Base-by-base conservation (phyloP, 306 rosid species). In the Pterocarpus santalinus region DNA sequence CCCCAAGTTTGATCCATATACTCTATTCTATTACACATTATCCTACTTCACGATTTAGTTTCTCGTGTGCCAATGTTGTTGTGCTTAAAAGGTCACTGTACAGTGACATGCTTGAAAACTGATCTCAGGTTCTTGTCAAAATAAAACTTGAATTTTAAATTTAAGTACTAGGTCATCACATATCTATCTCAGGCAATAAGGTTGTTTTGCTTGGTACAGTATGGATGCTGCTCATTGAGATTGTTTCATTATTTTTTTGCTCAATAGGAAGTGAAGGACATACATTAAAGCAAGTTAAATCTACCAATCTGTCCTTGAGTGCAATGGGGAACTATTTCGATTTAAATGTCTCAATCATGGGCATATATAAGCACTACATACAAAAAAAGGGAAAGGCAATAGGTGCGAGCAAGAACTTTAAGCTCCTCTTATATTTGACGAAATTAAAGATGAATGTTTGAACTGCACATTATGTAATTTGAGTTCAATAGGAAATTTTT, bases 201-300 rank as follows among this genome's bases (percentile, higher is more conserved):
- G 61, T 63, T 77, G 79, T 77, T 76, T 76, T 61, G 55, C 86
- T 60, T 62, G 68, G 61, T 76, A 22, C 12, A 82, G 34, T 22
- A 57, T 22, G 73, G n/a, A 14, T 55, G 36, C 41, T 79, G 30
- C 67, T 47, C 73, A 65, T 28, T 72, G 68, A 67, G 30, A 1
- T 22, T 0, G 43, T 80, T 84, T 70, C 30, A 34, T 80, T 72
- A 43, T 57, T 46, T 81, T 81, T 32, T 89, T 47, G 13, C 89
- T 81, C 85, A 84, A 47, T 85, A 95, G 99, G 99, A 83, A 95
- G 98, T 82, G 99, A 95, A 90, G 99, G 98, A 69, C 98, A 92
- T 86, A 89, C 97, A 65, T 87, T 95, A 79, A 98, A 95, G 86
- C 98, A 95, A 87, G 98, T 98, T 65, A 95, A 95, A 87, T 93